Base-by-base conservation (phyloP, 2,329 filamentous ascomycete species). In the Curvularia eragrostidis region DNA sequence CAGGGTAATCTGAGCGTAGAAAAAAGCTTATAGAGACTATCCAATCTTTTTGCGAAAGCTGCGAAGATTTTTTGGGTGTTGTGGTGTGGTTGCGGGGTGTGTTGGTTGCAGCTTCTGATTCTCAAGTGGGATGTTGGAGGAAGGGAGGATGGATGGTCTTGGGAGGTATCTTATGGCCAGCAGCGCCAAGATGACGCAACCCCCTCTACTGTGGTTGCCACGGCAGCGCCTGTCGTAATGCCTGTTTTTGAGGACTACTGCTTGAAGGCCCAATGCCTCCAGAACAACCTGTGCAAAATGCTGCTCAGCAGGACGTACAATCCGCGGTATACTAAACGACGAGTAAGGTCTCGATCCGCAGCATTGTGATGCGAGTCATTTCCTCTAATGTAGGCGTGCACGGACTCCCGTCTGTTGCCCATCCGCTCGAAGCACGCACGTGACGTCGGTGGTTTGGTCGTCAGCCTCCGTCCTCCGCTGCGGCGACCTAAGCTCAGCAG, bases 401-500 rank as follows among this genome's bases (percentile, higher is more conserved):
- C 58, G 54, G 46, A 48, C 58, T 60, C 55, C 59, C 52, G 55
- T 21, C 30, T 8, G 10, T 28, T 3, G 26, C 43, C 4, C 43
- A 13, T 18, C 28, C 47, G 5, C 26, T 42, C 34, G 26, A 15
- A 19, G 9, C 21, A 1, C 1, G 1, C 52, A 56, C 52, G 52
- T 55, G 54, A 57, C 38, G 44, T 50, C 55, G 55, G 46, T 53
- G 58, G 42, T 60, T 47, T 54, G 47, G 42, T 46, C 15, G 41
- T 26, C 19, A 60, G 54, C 51, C 65, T 67, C 64, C 64, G 65
- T 63, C 58, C 60, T 65, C 64, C 61, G 64, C 55, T 56, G 52
- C 59, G 52, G 57, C 56, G 60, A 58, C 62, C 56, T 59, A 48
- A 66, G 68, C 65, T 68, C 61, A 62, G 58, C 59, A 63, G 59